phyloP scores from a whole-genome alignment of 805 yeast genomes.

The Saturnispora besseyi region DNA sequence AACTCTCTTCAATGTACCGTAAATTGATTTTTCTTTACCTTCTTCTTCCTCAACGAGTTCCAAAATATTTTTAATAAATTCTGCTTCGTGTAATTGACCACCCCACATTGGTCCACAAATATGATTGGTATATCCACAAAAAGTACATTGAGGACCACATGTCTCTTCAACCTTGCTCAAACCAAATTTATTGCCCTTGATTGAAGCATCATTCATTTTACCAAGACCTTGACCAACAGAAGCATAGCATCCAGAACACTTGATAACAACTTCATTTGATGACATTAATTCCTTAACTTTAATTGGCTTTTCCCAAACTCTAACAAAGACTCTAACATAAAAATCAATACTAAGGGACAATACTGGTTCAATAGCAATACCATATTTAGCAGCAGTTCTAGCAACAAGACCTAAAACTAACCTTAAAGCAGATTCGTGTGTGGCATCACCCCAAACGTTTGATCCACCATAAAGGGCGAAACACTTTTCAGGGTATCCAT shows the following conservation, averaged over 20 bases:
- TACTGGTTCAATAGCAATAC: slow-evolving; percentile 78
- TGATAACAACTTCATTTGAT: slow-evolving; percentile 66
- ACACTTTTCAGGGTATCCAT: slow-evolving; percentile 94
- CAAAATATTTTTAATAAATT: slow-evolving; percentile 58
- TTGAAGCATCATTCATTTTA: slow-evolving; percentile 32
- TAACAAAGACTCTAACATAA: slow-evolving; percentile 78
- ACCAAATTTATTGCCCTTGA: slow-evolving; percentile 38
- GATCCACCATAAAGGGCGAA: slow-evolving; percentile 92
- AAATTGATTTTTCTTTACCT: slow-evolving; percentile 39
- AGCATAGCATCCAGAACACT: slow-evolving; percentile 84
- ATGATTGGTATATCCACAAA: slow-evolving; percentile 63
- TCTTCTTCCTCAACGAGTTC: slow-evolving; percentile 33
- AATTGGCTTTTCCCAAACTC: slow-evolving; percentile 69
- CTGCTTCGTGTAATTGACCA: slow-evolving; percentile 61
- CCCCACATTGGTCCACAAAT: slow-evolving; percentile 97
- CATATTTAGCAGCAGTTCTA: slow-evolving; percentile 81
- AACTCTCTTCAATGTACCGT: slow-evolving; percentile 76
- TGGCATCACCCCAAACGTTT: slow-evolving; percentile 74
- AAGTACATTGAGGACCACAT: slow-evolving; percentile 51
- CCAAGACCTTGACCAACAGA: slow-evolving; percentile 70
- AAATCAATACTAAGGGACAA: slow-evolving; percentile 83
- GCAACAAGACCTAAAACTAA: slow-evolving; percentile 71
- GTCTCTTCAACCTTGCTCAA: slow-evolving; percentile 53
- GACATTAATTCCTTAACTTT: slow-evolving; percentile 73
- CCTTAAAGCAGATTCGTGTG: slow-evolving; percentile 90